Conservation (phyloP, 768 basidiomycete species). For the Omphalotus guepiniiformis region DNA sequence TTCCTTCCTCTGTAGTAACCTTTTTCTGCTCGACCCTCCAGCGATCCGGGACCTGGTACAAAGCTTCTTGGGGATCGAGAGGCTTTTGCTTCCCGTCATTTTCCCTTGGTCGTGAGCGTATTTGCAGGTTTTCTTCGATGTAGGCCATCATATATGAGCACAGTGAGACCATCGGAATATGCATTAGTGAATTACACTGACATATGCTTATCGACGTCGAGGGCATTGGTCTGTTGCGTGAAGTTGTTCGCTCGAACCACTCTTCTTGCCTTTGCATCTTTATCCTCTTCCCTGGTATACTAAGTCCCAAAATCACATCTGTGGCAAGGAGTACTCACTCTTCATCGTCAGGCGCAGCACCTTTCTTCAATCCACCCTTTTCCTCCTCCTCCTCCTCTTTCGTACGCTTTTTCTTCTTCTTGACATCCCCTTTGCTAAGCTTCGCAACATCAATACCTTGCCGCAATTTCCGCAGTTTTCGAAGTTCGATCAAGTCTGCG, state of each 20-base stretch:
- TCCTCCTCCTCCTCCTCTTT: conserved; percentile 44
- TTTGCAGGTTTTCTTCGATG: conserved; percentile 89
- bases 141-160: conserved; percentile 80
- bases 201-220: conserved; percentile 99
- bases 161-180: neutral
- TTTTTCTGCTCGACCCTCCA: conserved; percentile 58
- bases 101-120: conserved; percentile 56
- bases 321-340: conserved; percentile 41
- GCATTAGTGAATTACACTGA: conserved; percentile 32
- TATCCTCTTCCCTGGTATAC: conserved; percentile 50
- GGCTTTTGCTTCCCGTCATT: conserved; percentile 42
- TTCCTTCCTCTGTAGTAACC: conserved; percentile 77
- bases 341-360: conserved; percentile 47
- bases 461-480: conserved; percentile 67
- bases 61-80: conserved; percentile 71
- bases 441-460: conserved; percentile 85
- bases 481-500: conserved; percentile 79
- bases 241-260: conserved; percentile 88
- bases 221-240: conserved; percentile 92
- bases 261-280: conserved; percentile 66
- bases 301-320: neutral
- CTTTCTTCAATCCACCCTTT: conserved; percentile 54
- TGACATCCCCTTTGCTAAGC: conserved; percentile 78
- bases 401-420: conserved; percentile 61
- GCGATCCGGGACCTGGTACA: conserved; percentile 68